Base-by-base conservation (phyloP, 176 grass and related monocot species). In the Oryza glumipatula region DNA sequence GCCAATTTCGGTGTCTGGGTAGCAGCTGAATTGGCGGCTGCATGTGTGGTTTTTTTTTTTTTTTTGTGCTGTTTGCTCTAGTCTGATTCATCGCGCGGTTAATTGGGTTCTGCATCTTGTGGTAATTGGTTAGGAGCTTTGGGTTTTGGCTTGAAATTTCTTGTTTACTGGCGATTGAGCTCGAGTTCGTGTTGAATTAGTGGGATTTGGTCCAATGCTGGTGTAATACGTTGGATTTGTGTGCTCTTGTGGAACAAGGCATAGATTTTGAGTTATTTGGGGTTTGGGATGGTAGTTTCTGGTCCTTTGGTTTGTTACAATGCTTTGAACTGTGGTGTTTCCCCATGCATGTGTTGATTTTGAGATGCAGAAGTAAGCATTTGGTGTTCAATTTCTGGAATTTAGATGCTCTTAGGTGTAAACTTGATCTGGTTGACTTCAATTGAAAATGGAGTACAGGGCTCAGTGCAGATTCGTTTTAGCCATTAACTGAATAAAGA, bases 401-500 rank as follows among this genome's bases (percentile, higher is more conserved):
- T 68, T 36, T 82, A 35, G 67, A 58, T 56, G 41, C 23, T 19
- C 39, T 23, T 72, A 23, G 52, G 33, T 9, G 54, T 64, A 11
- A 39, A 72, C 56, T 90, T 51, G 21, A 90, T 11, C 74, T 79
- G 15, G 58, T 11, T 38, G 43, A 44, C 69, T 77, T 85, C 7
- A 70, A 19, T 68, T 74, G 71, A 5, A 63, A 22, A 35, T 33
- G 3, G 2, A 64, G 67, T 79, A 14, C 17, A 49, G 51, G 71
- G 43, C 43, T 26, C 73, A 47, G 24, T n/a, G 45, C 58, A 73
- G 3, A 79, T 79, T 74, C 30, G 24, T 68, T 84, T 30, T 35
- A 89, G 69, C 82, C 83, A 79, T 65, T 64, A 70, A 38, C 64
- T 70, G 39, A 36, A 70, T 28, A 68, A 63, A 85, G 26, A 36